Conservation (phyloP, 129 eudicot genomes). For the Ambrosia trifida region DNA sequence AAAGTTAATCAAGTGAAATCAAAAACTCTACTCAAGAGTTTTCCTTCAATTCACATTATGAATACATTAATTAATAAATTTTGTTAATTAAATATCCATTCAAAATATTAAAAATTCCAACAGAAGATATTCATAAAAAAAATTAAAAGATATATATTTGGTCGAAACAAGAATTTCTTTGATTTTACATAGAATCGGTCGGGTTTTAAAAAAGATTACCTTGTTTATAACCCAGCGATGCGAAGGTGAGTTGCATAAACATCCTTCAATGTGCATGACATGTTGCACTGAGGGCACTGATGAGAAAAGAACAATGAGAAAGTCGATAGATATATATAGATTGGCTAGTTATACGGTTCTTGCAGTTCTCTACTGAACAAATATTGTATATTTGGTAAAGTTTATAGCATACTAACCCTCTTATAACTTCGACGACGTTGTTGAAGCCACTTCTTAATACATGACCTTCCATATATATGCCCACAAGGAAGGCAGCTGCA, state of each 20-base stretch:
- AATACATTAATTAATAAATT: too few relatives aligned
- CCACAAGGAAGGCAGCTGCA: constrained; percentile 83
- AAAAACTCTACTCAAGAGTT: too few relatives aligned
- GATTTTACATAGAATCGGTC: too few relatives aligned
- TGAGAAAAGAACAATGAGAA: not conserved
- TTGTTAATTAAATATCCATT: too few relatives aligned
- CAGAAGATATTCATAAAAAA: too few relatives aligned
- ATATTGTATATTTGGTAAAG: too few relatives aligned
- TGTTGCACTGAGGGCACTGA: constrained; percentile 82
- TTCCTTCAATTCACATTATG: too few relatives aligned
- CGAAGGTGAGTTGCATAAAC: constrained; percentile 53
- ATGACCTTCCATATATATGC: constrained; percentile 68
- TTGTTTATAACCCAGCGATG: constrained; percentile 46
- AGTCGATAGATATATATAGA: not conserved
- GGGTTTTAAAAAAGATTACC: constrained; percentile 29
- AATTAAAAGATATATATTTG: too few relatives aligned
- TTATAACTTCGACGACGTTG: constrained; percentile 33
- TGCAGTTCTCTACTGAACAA: not conserved
- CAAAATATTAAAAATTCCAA: too few relatives aligned
- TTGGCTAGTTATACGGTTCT: too few relatives aligned
- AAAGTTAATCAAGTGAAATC: too few relatives aligned
- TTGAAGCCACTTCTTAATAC: constrained; percentile 69
- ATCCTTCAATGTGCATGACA: constrained; percentile 52
- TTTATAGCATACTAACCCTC: constrained; percentile 43
- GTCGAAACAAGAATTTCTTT: too few relatives aligned